These are phyloP conservation scores for Kentomonas sorsogonicus DNA, from an alignment of 208 protist genomes.

Conservation along the genomic window DNA sequence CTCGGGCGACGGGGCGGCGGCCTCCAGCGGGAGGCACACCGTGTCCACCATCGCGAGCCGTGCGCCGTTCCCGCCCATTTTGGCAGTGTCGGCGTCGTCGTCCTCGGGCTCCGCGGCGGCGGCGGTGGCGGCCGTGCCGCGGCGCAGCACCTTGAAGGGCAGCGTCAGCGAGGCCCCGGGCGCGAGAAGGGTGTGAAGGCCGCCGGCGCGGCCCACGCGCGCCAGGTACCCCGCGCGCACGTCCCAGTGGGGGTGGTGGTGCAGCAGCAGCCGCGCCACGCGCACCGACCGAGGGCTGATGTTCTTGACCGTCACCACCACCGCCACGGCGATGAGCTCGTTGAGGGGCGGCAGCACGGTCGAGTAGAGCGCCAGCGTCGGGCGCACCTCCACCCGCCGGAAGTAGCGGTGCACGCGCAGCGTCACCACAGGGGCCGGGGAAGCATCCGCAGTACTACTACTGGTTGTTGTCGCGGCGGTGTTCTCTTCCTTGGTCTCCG, in stretches of 20 bases:
- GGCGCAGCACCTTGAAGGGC: conserved; percentile 43
- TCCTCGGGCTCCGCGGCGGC: conserved; percentile 12
- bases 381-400: conserved; percentile 57
- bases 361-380: conserved; percentile 48
- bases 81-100: conserved; percentile 6
- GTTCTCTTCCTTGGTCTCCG: no score
- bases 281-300: conserved; percentile 30
- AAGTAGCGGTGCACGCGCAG: conserved; percentile 72
- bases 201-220: conserved; percentile 25
- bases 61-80: not conserved
- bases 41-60: conserved; percentile 29
- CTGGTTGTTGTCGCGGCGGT: no score
- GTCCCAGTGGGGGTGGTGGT: conserved; percentile 53
- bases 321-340: conserved; percentile 29
- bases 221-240: conserved; percentile 26
- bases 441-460: no score
- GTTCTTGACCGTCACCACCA: conserved; percentile 55
- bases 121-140: conserved; percentile 13
- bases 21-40: conserved; percentile 38
- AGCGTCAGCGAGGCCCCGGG: conserved; percentile 45
- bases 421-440: no score
- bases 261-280: conserved; percentile 40
- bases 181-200: conserved; percentile 33
- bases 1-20: conserved; percentile 17
- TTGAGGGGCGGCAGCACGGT: conserved; percentile 62